Evolutionary conservation across 305 asterid species (phyloP).

Genomic region (Rubia balearica): DNA sequence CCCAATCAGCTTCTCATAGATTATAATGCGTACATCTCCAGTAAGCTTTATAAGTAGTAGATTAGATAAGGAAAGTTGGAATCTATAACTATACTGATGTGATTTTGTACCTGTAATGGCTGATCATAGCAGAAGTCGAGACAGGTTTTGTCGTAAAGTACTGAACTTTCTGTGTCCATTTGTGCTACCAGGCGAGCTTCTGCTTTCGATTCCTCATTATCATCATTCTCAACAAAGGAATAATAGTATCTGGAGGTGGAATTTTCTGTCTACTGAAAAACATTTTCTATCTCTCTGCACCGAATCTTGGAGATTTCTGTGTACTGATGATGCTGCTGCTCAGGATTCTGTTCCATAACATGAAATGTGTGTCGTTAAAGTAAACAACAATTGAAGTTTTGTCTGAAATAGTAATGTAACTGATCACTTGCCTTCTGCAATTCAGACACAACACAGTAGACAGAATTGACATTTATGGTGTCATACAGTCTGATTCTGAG

Average conservation of each 20-base stretch:
- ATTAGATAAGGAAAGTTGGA: no score
- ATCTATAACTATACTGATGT: neutral
- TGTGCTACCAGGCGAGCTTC: slow-evolving; percentile 64
- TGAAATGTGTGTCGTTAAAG: neutral
- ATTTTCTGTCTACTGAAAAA: slow-evolving; percentile 32
- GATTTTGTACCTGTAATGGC: slow-evolving; percentile 42
- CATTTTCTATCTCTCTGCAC: slow-evolving; percentile 46
- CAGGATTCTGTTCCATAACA: slow-evolving; percentile 40
- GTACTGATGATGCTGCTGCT: slow-evolving; percentile 47
- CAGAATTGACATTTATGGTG: slow-evolving; percentile 35
- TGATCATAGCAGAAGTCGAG: slow-evolving; percentile 54
- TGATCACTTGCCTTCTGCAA: slow-evolving; percentile 42
- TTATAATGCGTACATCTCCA: slow-evolving; percentile 64
- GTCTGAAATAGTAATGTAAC: neutral
- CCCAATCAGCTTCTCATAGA: slow-evolving; percentile 64
- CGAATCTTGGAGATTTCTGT: slow-evolving; percentile 53
- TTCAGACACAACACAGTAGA: slow-evolving; percentile 54
- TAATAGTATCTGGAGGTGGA: slow-evolving; percentile 50
- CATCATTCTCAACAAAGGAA: slow-evolving; percentile 44
- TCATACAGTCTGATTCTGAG: slow-evolving; percentile 62
- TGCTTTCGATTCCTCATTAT: slow-evolving; percentile 35
- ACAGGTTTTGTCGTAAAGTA: slow-evolving; percentile 59
- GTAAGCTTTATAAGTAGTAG: slow-evolving; percentile 25
- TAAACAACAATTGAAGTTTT: neutral
- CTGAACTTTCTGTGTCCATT: slow-evolving; percentile 76